phyloP scores from a whole-genome alignment of 2,329 filamentous ascomycete genomes.

The Colletotrichum noveboracense region DNA sequence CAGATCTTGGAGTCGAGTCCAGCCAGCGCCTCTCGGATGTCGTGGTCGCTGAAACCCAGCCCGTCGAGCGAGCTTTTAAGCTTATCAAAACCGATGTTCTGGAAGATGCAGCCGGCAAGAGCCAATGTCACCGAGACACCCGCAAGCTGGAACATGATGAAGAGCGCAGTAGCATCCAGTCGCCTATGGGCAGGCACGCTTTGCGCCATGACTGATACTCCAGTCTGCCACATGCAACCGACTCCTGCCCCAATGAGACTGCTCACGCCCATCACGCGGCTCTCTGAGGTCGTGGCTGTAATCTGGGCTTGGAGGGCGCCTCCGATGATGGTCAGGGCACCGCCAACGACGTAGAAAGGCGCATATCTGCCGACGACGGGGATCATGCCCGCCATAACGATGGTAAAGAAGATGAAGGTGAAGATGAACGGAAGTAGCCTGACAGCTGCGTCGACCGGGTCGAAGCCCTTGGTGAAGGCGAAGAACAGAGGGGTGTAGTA shows the following conservation, averaged over 20 bases:
- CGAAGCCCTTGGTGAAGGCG: slow-evolving; percentile 51
- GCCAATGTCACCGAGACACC: slow-evolving; percentile 30
- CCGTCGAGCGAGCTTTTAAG: slow-evolving; percentile 24
- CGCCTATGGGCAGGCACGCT: slow-evolving; percentile 27
- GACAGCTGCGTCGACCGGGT: slow-evolving; percentile 43
- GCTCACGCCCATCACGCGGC: slow-evolving; percentile 34
- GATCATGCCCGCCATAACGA: slow-evolving; percentile 42
- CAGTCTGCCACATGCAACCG: slow-evolving; percentile 35
- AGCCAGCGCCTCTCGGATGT: slow-evolving; percentile 32
- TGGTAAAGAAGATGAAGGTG: slow-evolving; percentile 37
- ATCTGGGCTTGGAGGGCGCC: slow-evolving; percentile 31
- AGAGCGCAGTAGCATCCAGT: slow-evolving; percentile 35
- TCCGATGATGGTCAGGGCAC: slow-evolving; percentile 28
- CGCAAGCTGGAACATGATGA: slow-evolving; percentile 37
- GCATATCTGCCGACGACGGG: slow-evolving; percentile 42
- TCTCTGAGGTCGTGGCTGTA: slow-evolving; percentile 26
- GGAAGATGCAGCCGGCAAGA: slow-evolving; percentile 33
- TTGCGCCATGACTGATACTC: slow-evolving; percentile 28
- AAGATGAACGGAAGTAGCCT: slow-evolving; percentile 48
- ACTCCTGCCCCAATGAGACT: slow-evolving; percentile 35
- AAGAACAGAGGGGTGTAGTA: slow-evolving; percentile 63
- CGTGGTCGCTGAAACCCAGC: slow-evolving; percentile 23
- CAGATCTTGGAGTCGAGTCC: slow-evolving; percentile 30
- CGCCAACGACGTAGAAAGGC: slow-evolving; percentile 33
- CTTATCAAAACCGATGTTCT: slow-evolving; percentile 33